These are phyloP conservation scores for Talaromyces marneffei DNA, from an alignment of 2,329 filamentous ascomycete species.

Conservation along the genomic window DNA sequence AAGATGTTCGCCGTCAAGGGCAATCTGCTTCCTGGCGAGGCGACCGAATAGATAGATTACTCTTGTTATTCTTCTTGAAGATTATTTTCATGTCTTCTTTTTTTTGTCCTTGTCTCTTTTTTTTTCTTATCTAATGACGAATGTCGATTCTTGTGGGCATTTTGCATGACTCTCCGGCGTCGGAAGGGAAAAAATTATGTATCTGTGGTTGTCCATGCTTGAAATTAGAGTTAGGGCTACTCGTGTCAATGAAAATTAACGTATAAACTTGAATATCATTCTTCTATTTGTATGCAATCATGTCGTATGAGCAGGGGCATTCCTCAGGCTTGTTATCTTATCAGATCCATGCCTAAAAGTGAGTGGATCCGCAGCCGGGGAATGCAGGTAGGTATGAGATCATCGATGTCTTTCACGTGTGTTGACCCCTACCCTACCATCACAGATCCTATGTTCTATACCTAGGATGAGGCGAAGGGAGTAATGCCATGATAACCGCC, in stretches of 20 bases:
- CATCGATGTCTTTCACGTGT: background rate
- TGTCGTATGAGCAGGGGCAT: background rate
- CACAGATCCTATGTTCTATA: background rate
- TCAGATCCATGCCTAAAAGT: background rate
- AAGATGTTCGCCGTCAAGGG: constrained; percentile 97
- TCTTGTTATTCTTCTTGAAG: constrained; percentile 17
- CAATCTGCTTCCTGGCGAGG: constrained; percentile 56
- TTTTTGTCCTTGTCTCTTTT: constrained; percentile 18
- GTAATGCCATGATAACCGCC: background rate
- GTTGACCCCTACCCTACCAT: background rate
- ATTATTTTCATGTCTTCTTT: constrained; percentile 21
- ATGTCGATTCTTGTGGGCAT: constrained; percentile 19
- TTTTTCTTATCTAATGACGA: constrained; percentile 14
- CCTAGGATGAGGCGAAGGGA: background rate
- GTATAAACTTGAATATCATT: no score
- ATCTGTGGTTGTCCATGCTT: constrained; percentile 15
- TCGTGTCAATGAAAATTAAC: constrained; percentile 2
- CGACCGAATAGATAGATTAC: constrained; percentile 28
- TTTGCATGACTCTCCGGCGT: constrained; percentile 39
- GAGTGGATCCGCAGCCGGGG: background rate
- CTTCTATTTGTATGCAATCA: background rate
- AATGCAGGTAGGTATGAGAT: constrained; percentile 7
- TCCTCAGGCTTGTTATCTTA: background rate
- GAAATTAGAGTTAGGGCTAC: constrained; percentile 4
- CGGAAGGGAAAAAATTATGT: constrained; percentile 32